Percentiles rank a stretch among this genome's conserved stretches.
These are phyloP conservation scores for Tylopilus rubrobrunneus DNA, from an alignment of 768 basidiomycete genomes.

Conservation along the genomic window DNA sequence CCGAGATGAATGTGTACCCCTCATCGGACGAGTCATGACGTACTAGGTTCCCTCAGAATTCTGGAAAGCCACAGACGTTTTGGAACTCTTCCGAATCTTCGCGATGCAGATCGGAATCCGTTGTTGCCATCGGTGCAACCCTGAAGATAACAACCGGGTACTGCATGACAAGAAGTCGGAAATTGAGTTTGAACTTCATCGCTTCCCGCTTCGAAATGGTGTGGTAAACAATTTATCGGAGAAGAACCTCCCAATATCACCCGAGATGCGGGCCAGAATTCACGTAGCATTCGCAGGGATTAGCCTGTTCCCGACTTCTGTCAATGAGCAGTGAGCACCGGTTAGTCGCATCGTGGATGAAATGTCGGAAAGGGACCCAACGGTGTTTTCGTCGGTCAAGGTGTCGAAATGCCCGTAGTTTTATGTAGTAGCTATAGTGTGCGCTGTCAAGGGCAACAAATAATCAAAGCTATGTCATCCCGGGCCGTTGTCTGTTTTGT, in stretches of 20 bases:
- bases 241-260: background rate
- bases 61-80: background rate
- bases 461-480: too few species aligned
- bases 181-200: background rate
- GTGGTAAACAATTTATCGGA: background rate
- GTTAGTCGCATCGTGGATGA: background rate
- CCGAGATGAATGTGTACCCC: background rate
- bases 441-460: too few species aligned
- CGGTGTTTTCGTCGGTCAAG: background rate
- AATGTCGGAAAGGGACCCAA: background rate
- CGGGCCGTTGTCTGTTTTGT: too few species aligned
- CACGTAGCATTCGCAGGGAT: background rate
- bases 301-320: background rate
- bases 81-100: background rate
- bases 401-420: background rate
- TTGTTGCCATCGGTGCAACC: background rate
- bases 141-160: too few species aligned
- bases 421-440: too few species aligned
- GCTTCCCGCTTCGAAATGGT: background rate
- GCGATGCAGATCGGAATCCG: background rate
- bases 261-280: background rate
- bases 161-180: background rate
- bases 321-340: background rate
- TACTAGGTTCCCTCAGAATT: background rate
- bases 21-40: conserved; percentile 2